A percentile compares a stretch with the other conserved stretches of the same genome.
Evolutionary conservation across 1,284 basidiomycete species (phyloP).

Genomic region (Leccinum griseonigrum): DNA sequence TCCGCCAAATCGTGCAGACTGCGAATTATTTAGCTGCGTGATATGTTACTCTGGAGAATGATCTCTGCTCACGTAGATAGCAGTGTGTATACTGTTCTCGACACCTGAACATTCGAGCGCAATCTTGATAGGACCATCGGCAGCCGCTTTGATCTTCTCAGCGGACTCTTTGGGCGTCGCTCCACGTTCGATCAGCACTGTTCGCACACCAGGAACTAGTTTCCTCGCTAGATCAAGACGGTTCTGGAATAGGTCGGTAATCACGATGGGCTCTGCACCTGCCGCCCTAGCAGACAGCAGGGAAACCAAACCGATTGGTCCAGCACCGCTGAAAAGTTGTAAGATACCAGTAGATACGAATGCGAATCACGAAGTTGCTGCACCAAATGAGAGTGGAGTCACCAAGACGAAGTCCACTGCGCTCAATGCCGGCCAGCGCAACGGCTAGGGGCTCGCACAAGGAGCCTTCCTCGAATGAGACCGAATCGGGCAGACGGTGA

Average conservation of each 20-base stretch:
- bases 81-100: constrained; percentile 68
- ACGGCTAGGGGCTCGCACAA: constrained; percentile 63
- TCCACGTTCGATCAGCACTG: constrained; percentile 48
- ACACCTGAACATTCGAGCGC: constrained; percentile 78
- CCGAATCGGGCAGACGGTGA: constrained; percentile 53
- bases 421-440: constrained; percentile 61
- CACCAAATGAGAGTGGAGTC: constrained; percentile 60
- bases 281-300: constrained; percentile 80
- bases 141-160: constrained; percentile 46
- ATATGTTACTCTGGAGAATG: not conserved
- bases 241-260: constrained; percentile 77
- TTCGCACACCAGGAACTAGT: constrained; percentile 70
- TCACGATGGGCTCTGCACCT: constrained; percentile 75
- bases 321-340: constrained; percentile 56
- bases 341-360: constrained; percentile 1
- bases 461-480: constrained; percentile 62
- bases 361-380: not conserved
- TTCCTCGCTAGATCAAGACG: constrained; percentile 80
- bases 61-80: constrained; percentile 51
- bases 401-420: constrained; percentile 57
- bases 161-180: constrained; percentile 47
- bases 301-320: constrained; percentile 82
- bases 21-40: constrained; percentile 2
- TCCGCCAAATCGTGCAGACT: constrained; percentile 58
- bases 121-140: constrained; percentile 45